Evolutionary conservation across 2,329 filamentous ascomycete genomes (phyloP), one percentile per base, ranked within the genome.

Genomic region (Fusarium sp.): DNA sequence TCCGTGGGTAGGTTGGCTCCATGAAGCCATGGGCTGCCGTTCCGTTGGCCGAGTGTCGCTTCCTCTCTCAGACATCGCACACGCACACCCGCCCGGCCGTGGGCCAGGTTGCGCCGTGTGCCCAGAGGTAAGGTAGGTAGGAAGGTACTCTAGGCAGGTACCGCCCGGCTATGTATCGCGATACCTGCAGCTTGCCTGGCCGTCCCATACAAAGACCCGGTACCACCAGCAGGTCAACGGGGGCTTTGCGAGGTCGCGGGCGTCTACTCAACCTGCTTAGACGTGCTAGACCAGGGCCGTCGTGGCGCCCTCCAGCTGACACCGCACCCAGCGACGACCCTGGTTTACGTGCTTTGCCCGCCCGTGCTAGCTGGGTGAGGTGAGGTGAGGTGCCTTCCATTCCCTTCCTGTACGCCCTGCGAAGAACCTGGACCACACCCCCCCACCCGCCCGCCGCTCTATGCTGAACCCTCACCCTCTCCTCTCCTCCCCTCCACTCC

Each of bases 281-380:
- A 73, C 68, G 65, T 74, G 62, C 74, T 76, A 74, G 74, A 70
- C 77, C 69, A 77, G 75, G 77, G 77, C 73, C 66, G 66, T 74
- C 70, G 77, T 79, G 77, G 77, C 77, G 77, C 74, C 64, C 63
- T 77, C 75, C 77, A 79, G 77, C 77, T 79, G 77, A 79, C 77
- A 78, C 74, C 68, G 62, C 68, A 72, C 70, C 62, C 69, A 74
- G 68, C 64, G 71, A 74, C 64, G 27, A 74, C 71, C 71, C 71
- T 47, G 60, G 71, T 66, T 74, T 72, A 50, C 66, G 71, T 74
- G 71, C 71, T 73, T 73, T 74, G 68, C 71, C 67, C 25, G 16
- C 18, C 65, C 65, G 63, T 71, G 60, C 57, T 68, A 65, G 71
- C 38, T 71, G 45, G 42, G 42, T 45, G 42, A 45, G 42, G 20